A percentile compares a stretch with the other conserved stretches of the same genome.
Conservation (phyloP, 176 grass and related monocot genomes). For the Cenchrus purpureus region DNA sequence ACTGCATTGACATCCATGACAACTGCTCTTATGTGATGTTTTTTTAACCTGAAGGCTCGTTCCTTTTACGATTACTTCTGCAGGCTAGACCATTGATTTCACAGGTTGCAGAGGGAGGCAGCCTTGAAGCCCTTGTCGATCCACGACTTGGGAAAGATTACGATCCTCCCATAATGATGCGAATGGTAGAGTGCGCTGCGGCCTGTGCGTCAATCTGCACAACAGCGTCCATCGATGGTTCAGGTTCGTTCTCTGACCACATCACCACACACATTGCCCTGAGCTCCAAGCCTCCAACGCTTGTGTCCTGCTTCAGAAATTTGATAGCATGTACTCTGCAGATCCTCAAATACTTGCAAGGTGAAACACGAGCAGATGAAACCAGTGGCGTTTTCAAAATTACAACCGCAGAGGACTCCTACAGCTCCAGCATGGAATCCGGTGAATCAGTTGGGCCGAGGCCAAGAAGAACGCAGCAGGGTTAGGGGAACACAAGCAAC, state of each 20-base stretch:
- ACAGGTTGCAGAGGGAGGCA: slow-evolving; percentile 36
- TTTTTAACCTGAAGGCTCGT: neutral
- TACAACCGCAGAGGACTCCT: neutral
- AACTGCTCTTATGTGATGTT: neutral
- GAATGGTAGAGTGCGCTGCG: slow-evolving; percentile 57
- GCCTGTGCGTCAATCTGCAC: slow-evolving; percentile 51
- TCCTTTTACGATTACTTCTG: neutral
- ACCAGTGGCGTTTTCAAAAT: neutral
- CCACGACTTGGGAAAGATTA: slow-evolving; percentile 45
- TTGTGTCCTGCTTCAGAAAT: neutral
- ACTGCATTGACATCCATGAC: neutral
- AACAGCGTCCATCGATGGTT: slow-evolving; percentile 52
- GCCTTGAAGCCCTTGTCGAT: slow-evolving; percentile 49
- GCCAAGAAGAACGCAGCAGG: slow-evolving; percentile 3
- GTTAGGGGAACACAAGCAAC: slow-evolving; percentile 13
- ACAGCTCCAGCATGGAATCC: slow-evolving; percentile 28
- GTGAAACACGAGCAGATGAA: slow-evolving; percentile 38
- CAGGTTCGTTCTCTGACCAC: slow-evolving; percentile 41
- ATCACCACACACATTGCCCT: neutral
- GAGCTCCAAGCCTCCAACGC: neutral
- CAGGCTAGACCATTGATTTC: slow-evolving; percentile 55
- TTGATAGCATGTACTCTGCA: neutral
- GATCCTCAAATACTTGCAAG: slow-evolving; percentile 53
- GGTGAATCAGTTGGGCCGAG: slow-evolving; percentile 33
- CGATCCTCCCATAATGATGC: slow-evolving; percentile 41